phyloP scores from a whole-genome alignment of 495 filamentous ascomycete species.

The Chaetomium tenue region DNA sequence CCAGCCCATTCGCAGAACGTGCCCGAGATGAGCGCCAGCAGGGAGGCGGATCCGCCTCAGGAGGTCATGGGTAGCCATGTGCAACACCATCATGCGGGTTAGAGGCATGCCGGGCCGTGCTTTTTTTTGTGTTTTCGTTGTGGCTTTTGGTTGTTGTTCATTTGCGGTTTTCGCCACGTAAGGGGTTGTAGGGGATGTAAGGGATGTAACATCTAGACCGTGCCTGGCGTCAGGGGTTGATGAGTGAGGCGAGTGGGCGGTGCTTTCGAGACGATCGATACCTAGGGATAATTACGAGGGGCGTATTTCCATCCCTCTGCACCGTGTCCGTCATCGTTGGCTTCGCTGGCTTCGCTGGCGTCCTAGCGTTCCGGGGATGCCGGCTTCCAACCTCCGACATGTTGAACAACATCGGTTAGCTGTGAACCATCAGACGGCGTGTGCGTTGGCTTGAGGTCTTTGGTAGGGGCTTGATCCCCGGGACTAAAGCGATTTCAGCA shows the following conservation, averaged over 20 bases:
- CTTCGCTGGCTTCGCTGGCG: too few relatives aligned
- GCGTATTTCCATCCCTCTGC: background rate
- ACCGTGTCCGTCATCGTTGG: too few relatives aligned
- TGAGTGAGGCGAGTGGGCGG: background rate
- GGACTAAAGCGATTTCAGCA: too few relatives aligned
- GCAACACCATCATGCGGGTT: background rate
- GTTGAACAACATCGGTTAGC: too few relatives aligned
- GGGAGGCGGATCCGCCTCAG: conserved; percentile 23
- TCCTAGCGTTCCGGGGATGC: too few relatives aligned
- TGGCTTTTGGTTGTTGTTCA: background rate
- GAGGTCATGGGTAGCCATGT: conserved; percentile 22
- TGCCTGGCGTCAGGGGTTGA: background rate
- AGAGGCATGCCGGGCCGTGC: background rate
- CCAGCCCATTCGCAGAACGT: conserved; percentile 6
- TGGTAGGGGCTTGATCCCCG: too few relatives aligned
- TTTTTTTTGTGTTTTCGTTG: background rate
- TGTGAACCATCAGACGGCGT: too few relatives aligned
- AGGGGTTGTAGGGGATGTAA: background rate
- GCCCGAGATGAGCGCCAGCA: conserved; percentile 22
- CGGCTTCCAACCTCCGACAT: too few relatives aligned
- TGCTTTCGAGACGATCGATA: background rate
- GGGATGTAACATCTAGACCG: background rate
- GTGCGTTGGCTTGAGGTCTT: too few relatives aligned
- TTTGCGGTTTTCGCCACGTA: background rate
- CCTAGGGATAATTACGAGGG: background rate